Evolutionary conservation across 345 rosid species (phyloP).

Genomic region (Iberis pinnata): DNA sequence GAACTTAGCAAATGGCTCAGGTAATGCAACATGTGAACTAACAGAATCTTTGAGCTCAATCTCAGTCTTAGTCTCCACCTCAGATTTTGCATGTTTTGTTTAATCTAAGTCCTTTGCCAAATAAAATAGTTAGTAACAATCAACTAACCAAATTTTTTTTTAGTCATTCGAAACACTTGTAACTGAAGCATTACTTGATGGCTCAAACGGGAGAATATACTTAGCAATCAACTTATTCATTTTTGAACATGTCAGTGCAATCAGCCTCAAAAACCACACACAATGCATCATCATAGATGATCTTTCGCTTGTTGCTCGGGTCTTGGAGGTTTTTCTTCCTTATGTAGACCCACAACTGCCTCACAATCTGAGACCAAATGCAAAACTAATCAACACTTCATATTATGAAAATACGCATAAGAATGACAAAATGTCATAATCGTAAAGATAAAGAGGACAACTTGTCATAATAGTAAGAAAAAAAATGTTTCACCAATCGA

Average conservation of each 20-base stretch:
- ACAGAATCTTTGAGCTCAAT: conserved; percentile 44
- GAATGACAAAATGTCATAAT: no score
- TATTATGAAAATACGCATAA: not conserved
- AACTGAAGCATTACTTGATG: conserved; percentile 45
- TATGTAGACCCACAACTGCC: conserved; percentile 93
- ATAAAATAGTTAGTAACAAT: conserved; percentile 10
- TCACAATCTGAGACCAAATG: conserved; percentile 66
- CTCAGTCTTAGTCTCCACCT: conserved; percentile 44
- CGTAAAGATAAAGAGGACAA: not conserved
- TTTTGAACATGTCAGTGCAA: conserved; percentile 98
- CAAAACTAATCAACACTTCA: not conserved
- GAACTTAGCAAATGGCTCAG: conserved; percentile 79
- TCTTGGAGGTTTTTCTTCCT: conserved; percentile 97
- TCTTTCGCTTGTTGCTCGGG: conserved; percentile 96
- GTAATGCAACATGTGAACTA: conserved; percentile 42
- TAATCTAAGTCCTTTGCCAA: conserved; percentile 69
- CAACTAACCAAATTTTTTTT: conserved; percentile 7
- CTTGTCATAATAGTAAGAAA: not conserved
- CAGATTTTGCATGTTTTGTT: conserved; percentile 62
- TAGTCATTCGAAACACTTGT: not conserved
- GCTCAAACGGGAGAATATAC: conserved; percentile 81
- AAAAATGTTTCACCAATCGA: no score
- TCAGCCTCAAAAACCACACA: conserved; percentile 91
- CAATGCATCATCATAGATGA: conserved; percentile 89
- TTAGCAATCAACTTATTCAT: conserved; percentile 93